phyloP scores from a whole-genome alignment of 371 early-diverging fungal species.

The Mortierella polycephala region DNA sequence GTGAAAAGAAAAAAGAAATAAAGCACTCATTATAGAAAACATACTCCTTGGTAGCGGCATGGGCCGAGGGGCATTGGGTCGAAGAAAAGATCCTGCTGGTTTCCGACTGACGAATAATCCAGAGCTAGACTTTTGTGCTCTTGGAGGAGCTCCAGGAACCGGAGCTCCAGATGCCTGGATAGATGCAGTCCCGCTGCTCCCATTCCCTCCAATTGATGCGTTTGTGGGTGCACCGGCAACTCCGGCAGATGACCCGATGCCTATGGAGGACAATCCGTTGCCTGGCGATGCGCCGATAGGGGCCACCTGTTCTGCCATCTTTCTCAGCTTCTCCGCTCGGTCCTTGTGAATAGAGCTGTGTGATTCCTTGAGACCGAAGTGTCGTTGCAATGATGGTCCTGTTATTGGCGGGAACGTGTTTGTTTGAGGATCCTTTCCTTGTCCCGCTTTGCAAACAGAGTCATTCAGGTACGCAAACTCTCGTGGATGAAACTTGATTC shows the following conservation, averaged over 20 bases:
- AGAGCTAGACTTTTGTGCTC: slow-evolving; percentile 24
- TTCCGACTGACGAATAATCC: slow-evolving; percentile 42
- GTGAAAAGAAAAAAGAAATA: background rate
- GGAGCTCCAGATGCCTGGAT: slow-evolving; percentile 6
- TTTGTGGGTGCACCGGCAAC: background rate
- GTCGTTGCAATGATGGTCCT: slow-evolving; percentile 40
- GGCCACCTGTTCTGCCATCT: slow-evolving; percentile 43
- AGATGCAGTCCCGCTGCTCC: background rate
- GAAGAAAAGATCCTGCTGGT: slow-evolving; percentile 34
- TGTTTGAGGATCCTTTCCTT: slow-evolving; percentile 41
- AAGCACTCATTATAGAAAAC: background rate
- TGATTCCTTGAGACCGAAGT: slow-evolving; percentile 32
- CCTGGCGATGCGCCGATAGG: slow-evolving; percentile 16
- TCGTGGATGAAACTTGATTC: slow-evolving; percentile 53
- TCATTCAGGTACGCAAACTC: slow-evolving; percentile 49
- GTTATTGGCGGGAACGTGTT: slow-evolving; percentile 31
- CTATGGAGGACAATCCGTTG: slow-evolving; percentile 3
- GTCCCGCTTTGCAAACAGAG: slow-evolving; percentile 31
- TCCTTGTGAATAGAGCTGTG: slow-evolving; percentile 24
- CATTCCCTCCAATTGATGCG: slow-evolving; percentile 7
- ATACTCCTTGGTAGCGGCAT: slow-evolving; percentile 39
- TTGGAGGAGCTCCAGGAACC: slow-evolving; percentile 19
- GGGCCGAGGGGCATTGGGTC: slow-evolving; percentile 44
- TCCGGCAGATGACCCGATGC: background rate
- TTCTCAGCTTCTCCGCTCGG: slow-evolving; percentile 29